phyloP scores from a whole-genome alignment of 208 protist genomes.

The Acanthamoeba culbertsoni region DNA sequence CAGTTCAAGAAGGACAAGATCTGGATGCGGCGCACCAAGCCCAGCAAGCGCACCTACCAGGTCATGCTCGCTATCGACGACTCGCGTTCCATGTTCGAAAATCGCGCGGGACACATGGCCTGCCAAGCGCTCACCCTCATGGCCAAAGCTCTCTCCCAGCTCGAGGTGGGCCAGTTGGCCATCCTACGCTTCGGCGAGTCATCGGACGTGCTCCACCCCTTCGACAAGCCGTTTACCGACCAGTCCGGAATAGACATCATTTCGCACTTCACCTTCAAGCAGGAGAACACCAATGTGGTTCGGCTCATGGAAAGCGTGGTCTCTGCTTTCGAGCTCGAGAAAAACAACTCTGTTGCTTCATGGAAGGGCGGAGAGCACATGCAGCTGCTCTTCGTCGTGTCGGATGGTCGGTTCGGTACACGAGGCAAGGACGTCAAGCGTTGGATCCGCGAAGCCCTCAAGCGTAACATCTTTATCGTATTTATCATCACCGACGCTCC shows the following conservation, averaged over 20 bases:
- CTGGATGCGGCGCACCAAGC: constrained; percentile 99
- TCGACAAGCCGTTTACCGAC: constrained; percentile 93
- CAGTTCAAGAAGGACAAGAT: constrained; percentile 99
- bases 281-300: constrained; percentile 92
- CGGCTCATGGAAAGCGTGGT: constrained; percentile 84
- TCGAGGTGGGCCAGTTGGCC: constrained; percentile 97
- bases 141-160: constrained; percentile 92
- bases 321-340: background rate
- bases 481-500: constrained; percentile 58
- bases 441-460: constrained; percentile 49
- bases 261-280: constrained; percentile 94
- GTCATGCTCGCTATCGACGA: constrained; percentile 99
- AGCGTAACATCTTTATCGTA: constrained; percentile 54
- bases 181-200: constrained; percentile 95
- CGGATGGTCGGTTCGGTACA: constrained; percentile 92
- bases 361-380: constrained; percentile 85
- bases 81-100: constrained; percentile 96
- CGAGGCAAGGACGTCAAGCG: constrained; percentile 58
- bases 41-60: constrained; percentile 98
- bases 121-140: constrained; percentile 95
- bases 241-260: constrained; percentile 79
- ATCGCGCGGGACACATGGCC: constrained; percentile 93
- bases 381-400: constrained; percentile 97
- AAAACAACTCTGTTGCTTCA: constrained; percentile 62
- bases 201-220: constrained; percentile 93